Percentiles rank a stretch among this genome's conserved stretches.
Evolutionary conservation across 192 early-diverging fungal species (phyloP).

Genomic region (Coemansia javaensis): DNA sequence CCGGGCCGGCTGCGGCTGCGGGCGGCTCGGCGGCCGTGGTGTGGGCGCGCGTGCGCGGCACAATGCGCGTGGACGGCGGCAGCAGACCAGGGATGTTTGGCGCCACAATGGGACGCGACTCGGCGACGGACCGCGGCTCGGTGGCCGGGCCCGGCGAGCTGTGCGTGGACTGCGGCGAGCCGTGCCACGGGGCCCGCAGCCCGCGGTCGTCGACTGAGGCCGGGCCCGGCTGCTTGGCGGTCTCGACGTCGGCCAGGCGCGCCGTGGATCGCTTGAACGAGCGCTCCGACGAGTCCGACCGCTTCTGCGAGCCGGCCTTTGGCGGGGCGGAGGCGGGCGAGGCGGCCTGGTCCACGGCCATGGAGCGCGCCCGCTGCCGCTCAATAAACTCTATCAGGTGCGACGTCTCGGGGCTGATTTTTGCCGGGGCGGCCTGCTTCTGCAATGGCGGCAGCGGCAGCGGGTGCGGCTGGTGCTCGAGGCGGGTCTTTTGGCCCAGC

Average conservation of each 20-base stretch:
- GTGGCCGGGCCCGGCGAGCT: neutral
- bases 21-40: slow-evolving; percentile 5
- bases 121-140: no score
- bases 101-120: neutral
- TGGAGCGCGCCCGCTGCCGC: slow-evolving; percentile 18
- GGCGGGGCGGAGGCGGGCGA: neutral
- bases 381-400: slow-evolving; percentile 50
- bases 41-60: slow-evolving; percentile 21
- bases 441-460: neutral
- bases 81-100: neutral
- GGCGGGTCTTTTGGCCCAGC: neutral
- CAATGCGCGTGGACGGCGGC: slow-evolving; percentile 24
- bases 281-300: slow-evolving; percentile 39
- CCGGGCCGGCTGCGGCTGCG: neutral
- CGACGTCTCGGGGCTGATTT: slow-evolving; percentile 14
- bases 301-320: slow-evolving; percentile 5
- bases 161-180: neutral
- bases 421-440: no score
- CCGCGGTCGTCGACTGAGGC: neutral
- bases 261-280: slow-evolving; percentile 45
- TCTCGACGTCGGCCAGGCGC: slow-evolving; percentile 32
- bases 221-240: neutral
- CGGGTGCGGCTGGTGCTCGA: neutral
- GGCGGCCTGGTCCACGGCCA: no score
- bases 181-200: slow-evolving; percentile 16